Base-by-base conservation (phyloP, 1,284 basidiomycete genomes). In the Wallemia mellicola region DNA sequence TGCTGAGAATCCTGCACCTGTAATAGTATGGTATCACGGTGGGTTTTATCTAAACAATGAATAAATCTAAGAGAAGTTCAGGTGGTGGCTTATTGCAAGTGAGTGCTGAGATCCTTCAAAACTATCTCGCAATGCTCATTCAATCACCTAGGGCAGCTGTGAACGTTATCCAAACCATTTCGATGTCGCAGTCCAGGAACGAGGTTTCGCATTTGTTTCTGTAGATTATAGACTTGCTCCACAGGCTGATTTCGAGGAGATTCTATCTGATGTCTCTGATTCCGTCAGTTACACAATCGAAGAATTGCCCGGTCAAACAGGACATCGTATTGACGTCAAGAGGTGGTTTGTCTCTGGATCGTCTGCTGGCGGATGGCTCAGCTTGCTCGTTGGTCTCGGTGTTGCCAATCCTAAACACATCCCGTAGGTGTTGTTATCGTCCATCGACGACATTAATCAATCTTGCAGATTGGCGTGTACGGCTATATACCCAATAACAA, bases 11-110 rank as follows among this genome's bases (percentile, higher is more conserved):
- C 38, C 58, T 22, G 60, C 33, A 17, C 54, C 54, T 28, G 59
- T 62, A 11, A 25, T 64, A 19, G 26, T 64, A 28, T 64, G 64
- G 64, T 64, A 61, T 60, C 64, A 64, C 48, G 64, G 64, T n/a
- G 64, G 63, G 1, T 62, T 62, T 15, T 30, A 19, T 60, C 63
- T 57, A 62, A 62, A 14, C 59, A 58, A 5, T 54, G 64, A 11
- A 11, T 11, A 5, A 15, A n/a, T 11, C 38, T 48, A 22, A 48
- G 14, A 22, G 22, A 22, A 28, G n/a, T n/a, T n/a, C 28, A 61
- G 62, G 62, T 27, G 48, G 27, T 24, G 58, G 60, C 24, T 26
- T 60, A 33, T n/a, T 58, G 28, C 56, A 33, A 26, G 26, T 59
- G 54, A 25, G 54, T 30, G 19, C n/a, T 28, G 7, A 25, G 14